Evolutionary conservation across 202 grass and related monocot genomes (phyloP).

Genomic region (Bolboschoenoplectus hybrid): DNA sequence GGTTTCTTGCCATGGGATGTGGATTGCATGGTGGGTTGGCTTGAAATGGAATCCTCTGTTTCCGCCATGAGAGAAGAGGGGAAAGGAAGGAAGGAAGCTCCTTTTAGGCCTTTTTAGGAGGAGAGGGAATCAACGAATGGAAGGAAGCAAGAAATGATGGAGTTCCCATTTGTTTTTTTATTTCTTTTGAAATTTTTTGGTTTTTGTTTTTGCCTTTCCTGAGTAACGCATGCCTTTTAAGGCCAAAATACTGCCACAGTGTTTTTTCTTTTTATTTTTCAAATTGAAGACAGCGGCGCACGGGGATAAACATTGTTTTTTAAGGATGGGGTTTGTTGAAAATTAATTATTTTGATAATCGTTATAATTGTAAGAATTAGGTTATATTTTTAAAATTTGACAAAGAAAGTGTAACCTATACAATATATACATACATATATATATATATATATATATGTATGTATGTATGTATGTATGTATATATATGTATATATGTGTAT

Average conservation of each 20-base stretch:
- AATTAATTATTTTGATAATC: too few relatives aligned
- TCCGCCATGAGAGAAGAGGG: slow-evolving; percentile 42
- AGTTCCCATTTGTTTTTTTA: neutral
- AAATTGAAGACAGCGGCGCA: slow-evolving; percentile 7
- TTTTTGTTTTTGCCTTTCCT: slow-evolving; percentile 24
- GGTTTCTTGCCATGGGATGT: slow-evolving; percentile 16
- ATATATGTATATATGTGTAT: too few relatives aligned
- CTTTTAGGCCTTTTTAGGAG: slow-evolving; percentile 29
- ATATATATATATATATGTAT: too few relatives aligned
- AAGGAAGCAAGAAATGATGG: slow-evolving; percentile 36
- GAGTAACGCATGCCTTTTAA: slow-evolving; percentile 38
- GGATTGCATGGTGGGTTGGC: slow-evolving; percentile 14
- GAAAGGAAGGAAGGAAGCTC: neutral
- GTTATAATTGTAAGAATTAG: too few relatives aligned
- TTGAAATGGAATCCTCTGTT: slow-evolving; percentile 38
- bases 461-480: too few relatives aligned
- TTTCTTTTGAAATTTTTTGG: slow-evolving; percentile 18
- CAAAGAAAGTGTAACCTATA: too few relatives aligned
- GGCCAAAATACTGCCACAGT: neutral
- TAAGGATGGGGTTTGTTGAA: neutral
- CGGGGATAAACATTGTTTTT: neutral
- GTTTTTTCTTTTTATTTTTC: neutral
- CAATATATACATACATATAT: too few relatives aligned
- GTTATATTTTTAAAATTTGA: too few relatives aligned
- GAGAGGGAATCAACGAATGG: slow-evolving; percentile 21